Base-by-base conservation (phyloP, 768 basidiomycete species). In the Kwoniella sp. region DNA sequence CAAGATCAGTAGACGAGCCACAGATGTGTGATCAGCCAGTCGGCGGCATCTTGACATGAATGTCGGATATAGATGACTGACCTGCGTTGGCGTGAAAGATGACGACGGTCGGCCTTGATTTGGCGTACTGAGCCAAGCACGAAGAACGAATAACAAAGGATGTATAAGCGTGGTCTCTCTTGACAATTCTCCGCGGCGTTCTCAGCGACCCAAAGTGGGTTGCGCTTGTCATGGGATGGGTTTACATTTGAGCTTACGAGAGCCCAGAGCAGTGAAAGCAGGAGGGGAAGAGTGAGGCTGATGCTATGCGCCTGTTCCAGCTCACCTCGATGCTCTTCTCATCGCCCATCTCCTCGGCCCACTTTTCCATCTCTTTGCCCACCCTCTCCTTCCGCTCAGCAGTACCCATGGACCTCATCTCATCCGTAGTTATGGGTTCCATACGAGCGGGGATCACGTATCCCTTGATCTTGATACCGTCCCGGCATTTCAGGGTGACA, bases 1-100 rank as follows among this genome's bases (percentile, higher is more conserved):
- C n/a, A 8, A 55, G 25, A 31, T 37, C 4, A 38, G 29, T 37
- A 13, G 9, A 37, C 52, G 20, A 53, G 58, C 26, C 37, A 26
- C 30, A 34, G 7, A 34, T 34, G 34, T 34, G 34, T 5, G 13
- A 54, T 26, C 23, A 31, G 34, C 28, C 17, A 29, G 53, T 29
- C 20, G 22, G n/a, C n/a, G n/a, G n/a, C n/a, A n/a, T 30, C 23
- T 25, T 54, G 52, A 26, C 28, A 4, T 54, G 52, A 8, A 23
- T 29, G 45, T 8, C 37, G 48, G 17, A n/a, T n/a, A n/a, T n/a
- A 54, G 67, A 37, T 37, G 55, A 29, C 80, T 62, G 58, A 82
- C 82, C 71, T 1, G 83, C 95, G 70, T 84, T 84, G 2, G 83
- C 95, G 72, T 97, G 94, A 61, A 96, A 92, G 87, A 97, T 91